Evolutionary conservation across 371 early-diverging fungal species (phyloP), one percentile per base, ranked within the genome.

Genomic region (Choanephora cucurbitarum): DNA sequence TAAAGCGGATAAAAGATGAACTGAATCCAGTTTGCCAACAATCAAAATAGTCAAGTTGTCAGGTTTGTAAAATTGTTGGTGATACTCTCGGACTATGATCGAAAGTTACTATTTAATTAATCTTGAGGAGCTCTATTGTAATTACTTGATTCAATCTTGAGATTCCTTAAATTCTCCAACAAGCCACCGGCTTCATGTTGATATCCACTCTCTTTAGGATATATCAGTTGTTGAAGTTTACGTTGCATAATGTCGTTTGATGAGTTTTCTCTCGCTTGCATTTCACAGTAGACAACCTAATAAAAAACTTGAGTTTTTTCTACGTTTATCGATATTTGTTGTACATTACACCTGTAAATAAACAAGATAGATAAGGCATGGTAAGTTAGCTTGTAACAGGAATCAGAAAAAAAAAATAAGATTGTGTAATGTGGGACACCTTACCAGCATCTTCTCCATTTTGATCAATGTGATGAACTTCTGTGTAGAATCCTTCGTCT

Each of bases 21-120:
- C 56, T 44, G 74, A 72, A 37, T 69, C 69, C 31, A 81, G 19
- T 19, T 72, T 67, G 47, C 83, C 83, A 3, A 76, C 71, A 44
- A 83, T 63, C 32, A 81, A 62, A 32, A 83, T 63, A 44, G 77
- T 75, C 49, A 82, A 66, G 50, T 81, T 83, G 43, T 83, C 82
- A 9, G 83, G 80, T 44, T 73, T 75, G 57, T 83, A 83, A 66
- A 74, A 83, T 23, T 74, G 69, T 32, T 60, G 55, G 45, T 83
- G 83, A 44, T 80, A 83, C 11, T 58, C 32, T 31, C 70, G 65
- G 17, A 72, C 81, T 81, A 56, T 37, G 37, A 2, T 37, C 14
- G 4, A 34, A n/a, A 39, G 55, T 28, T 54, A 73, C 68, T n/a
- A n/a, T n/a, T n/a, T n/a, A n/a, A n/a, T n/a, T n/a, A n/a, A n/a